phyloP scores from a whole-genome alignment of 1,139 yeast species.

The Pichia sp. region DNA sequence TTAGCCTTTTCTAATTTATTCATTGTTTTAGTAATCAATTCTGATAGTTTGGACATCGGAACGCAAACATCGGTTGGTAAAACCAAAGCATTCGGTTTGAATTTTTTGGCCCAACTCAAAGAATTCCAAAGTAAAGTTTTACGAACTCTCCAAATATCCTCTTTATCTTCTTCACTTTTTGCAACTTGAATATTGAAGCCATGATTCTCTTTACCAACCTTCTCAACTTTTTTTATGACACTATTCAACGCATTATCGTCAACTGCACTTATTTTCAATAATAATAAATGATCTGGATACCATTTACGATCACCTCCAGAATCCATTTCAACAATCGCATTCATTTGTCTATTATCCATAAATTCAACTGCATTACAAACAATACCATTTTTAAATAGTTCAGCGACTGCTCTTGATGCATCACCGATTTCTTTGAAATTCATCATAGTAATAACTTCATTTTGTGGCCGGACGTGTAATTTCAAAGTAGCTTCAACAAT shows the following conservation, averaged over 20 bases:
- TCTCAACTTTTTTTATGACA: slow-evolving; percentile 18
- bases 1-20: slow-evolving; percentile 41
- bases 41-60: slow-evolving; percentile 43
- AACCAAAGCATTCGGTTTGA: slow-evolving; percentile 42
- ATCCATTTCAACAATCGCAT: slow-evolving; percentile 51
- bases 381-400: slow-evolving; percentile 46
- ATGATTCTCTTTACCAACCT: slow-evolving; percentile 22
- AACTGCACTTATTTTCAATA: slow-evolving; percentile 67
- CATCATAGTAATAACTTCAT: slow-evolving; percentile 53
- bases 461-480: slow-evolving; percentile 48
- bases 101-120: slow-evolving; percentile 30
- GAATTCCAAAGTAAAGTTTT: slow-evolving; percentile 43
- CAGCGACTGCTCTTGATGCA: slow-evolving; percentile 54
- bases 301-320: slow-evolving; percentile 42
- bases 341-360: slow-evolving; percentile 64
- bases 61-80: slow-evolving; percentile 58
- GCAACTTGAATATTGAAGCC: slow-evolving; percentile 30
- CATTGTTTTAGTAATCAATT: slow-evolving; percentile 43
- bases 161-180: slow-evolving; percentile 31
- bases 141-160: slow-evolving; percentile 40
- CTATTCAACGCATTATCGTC: slow-evolving; percentile 25
- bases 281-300: slow-evolving; percentile 71
- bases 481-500: slow-evolving; percentile 65
- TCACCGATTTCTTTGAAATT: slow-evolving; percentile 48
- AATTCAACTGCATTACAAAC: slow-evolving; percentile 60